phyloP scores from a whole-genome alignment of 1,139 yeast genomes.

The Sugiyamaella paludigena region DNA sequence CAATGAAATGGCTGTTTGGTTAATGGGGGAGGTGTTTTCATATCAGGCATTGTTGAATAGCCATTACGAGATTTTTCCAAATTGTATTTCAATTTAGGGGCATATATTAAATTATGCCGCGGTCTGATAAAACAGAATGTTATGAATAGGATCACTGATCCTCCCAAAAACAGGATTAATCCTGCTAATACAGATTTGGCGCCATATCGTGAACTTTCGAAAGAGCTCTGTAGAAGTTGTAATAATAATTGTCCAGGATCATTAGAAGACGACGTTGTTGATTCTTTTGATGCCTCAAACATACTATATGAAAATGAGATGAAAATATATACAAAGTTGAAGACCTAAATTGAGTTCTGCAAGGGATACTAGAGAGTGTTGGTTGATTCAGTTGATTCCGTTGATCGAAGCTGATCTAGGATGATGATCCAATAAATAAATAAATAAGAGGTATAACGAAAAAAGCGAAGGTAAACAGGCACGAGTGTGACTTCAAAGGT shows the following conservation, averaged over 20 bases:
- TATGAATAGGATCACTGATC: slow-evolving; percentile 32
- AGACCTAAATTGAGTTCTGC: too few species aligned
- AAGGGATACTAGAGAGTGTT: too few species aligned
- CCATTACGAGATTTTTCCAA: slow-evolving; percentile 19
- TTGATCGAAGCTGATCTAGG: too few species aligned
- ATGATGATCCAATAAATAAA: too few species aligned
- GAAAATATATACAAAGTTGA: too few species aligned
- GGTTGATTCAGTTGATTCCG: too few species aligned
- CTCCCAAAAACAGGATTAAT: slow-evolving; percentile 37
- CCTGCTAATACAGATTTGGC: slow-evolving; percentile 39
- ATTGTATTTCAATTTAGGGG: slow-evolving; percentile 33
- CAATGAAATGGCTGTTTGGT: slow-evolving; percentile 32
- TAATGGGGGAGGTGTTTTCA: slow-evolving; percentile 23
- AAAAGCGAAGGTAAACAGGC: too few species aligned
- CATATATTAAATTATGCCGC: slow-evolving; percentile 37
- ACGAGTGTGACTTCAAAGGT: too few species aligned
- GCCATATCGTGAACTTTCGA: slow-evolving; percentile 29
- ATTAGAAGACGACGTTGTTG: too few species aligned
- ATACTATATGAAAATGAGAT: too few species aligned
- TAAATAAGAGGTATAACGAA: too few species aligned
- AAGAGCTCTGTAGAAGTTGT: slow-evolving; percentile 24
- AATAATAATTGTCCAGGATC: slow-evolving; percentile 22
- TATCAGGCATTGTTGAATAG: neutral
- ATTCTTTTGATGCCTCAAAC: too few species aligned
- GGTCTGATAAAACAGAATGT: slow-evolving; percentile 39